These are phyloP conservation scores for Termitomyces heimii DNA, from an alignment of 768 basidiomycete genomes.

Conservation along the genomic window DNA sequence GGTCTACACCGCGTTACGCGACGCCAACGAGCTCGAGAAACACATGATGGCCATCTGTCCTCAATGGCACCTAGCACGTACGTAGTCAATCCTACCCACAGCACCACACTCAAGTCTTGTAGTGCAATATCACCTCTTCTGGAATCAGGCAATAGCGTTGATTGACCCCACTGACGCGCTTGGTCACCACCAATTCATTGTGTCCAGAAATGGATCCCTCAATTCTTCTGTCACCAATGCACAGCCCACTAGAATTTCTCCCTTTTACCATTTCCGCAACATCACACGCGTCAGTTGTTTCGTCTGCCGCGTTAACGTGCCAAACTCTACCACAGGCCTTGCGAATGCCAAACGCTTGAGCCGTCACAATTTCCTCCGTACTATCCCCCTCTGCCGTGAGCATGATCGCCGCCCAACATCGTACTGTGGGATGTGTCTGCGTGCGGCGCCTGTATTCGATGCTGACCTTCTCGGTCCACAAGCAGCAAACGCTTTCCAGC, in stretches of 20 bases:
- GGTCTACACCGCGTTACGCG: conserved; percentile 57
- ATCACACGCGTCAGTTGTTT: conserved; percentile 50
- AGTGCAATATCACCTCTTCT: conserved; percentile 71
- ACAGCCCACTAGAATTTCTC: conserved; percentile 34
- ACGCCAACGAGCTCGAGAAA: conserved; percentile 51
- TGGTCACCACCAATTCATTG: conserved; percentile 40
- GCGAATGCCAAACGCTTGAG: conserved; percentile 41
- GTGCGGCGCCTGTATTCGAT: conserved; percentile 48
- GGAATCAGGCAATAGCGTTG: conserved; percentile 55
- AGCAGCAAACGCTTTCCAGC: conserved; percentile 13
- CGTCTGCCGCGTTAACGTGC: conserved; percentile 66
- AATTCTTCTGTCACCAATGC: conserved; percentile 27
- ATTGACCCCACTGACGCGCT: conserved; percentile 60
- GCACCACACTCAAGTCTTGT: conserved; percentile 1
- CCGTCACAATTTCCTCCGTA: conserved; percentile 35
- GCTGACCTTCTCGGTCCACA: conserved; percentile 7
- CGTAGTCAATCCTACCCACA: conserved; percentile 20
- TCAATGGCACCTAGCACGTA: conserved; percentile 55
- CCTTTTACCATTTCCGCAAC: conserved; percentile 58
- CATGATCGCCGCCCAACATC: conserved; percentile 47
- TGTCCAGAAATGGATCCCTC: conserved; percentile 29
- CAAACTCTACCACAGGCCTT: conserved; percentile 45
- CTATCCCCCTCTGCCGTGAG: conserved; percentile 52
- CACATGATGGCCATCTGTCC: conserved; percentile 59
- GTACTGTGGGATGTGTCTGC: conserved; percentile 66